A percentile compares a stretch with the other conserved stretches of the same genome.
phyloP scores from a whole-genome alignment of 139 green algal species.

The Micractinium conductrix region DNA sequence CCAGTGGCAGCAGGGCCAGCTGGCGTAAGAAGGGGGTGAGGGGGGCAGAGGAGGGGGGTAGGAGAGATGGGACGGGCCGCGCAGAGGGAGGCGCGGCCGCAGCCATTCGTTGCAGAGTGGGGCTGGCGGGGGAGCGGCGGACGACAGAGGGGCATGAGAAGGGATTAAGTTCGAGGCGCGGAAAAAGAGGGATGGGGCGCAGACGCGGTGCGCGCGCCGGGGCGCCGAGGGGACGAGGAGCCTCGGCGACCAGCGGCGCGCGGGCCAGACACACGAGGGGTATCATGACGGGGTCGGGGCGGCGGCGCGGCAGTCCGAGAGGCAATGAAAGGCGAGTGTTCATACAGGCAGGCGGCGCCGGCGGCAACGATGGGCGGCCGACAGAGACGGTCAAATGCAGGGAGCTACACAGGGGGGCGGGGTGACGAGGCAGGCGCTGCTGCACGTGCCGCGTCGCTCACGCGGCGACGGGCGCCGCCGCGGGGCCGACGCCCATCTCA shows the following conservation, averaged over 20 bases:
- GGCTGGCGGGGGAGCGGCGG: background rate
- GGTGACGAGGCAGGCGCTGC: background rate
- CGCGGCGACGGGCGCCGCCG: background rate
- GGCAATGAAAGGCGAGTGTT: conserved; percentile 32
- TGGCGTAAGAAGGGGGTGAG: background rate
- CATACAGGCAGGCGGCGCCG: background rate
- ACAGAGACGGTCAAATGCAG: background rate
- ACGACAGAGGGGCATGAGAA: background rate
- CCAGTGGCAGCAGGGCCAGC: background rate
- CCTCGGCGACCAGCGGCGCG: background rate
- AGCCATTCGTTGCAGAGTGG: conserved; percentile 1
- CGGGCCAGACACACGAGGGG: background rate
- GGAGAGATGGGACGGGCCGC: too few species aligned
- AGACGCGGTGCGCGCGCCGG: background rate
- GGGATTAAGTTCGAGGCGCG: background rate
- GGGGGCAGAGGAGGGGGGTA: too few species aligned
- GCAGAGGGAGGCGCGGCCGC: too few species aligned
- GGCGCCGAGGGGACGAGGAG: background rate
- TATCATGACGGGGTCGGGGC: conserved; percentile 23
- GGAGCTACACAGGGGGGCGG: too few species aligned
- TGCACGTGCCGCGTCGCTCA: background rate
- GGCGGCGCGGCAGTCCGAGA: background rate
- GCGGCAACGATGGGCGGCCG: background rate
- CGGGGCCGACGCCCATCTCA: conserved; percentile 28
- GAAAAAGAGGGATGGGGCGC: background rate